phyloP scores from a whole-genome alignment of 352 stramenopile genomes.

The Pilasporangium apinafurcum region DNA sequence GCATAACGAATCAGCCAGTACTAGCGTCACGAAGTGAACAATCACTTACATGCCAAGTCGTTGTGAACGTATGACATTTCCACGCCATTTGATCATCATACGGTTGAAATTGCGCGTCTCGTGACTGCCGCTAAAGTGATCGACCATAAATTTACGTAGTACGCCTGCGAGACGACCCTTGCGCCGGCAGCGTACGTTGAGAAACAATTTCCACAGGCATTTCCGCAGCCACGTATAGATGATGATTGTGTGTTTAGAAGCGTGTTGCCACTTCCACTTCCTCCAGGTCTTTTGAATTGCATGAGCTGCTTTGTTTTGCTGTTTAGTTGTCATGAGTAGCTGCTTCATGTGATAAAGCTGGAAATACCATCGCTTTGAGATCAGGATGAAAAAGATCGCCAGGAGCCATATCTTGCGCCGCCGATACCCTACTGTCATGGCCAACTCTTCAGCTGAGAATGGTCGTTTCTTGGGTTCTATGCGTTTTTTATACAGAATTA shows the following conservation, averaged over 20 bases:
- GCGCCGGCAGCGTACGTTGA: slow-evolving; percentile 40
- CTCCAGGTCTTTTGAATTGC: slow-evolving; percentile 59
- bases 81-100: slow-evolving; percentile 68
- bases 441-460: slow-evolving; percentile 18
- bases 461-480: slow-evolving; percentile 9
- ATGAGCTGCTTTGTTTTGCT: slow-evolving; percentile 28
- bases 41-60: slow-evolving; percentile 26
- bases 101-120: slow-evolving; percentile 69
- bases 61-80: slow-evolving; percentile 68
- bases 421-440: slow-evolving; percentile 22
- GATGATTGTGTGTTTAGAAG: slow-evolving; percentile 52
- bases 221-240: slow-evolving; percentile 67
- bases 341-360: slow-evolving; percentile 27
- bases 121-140: slow-evolving; percentile 42
- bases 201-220: slow-evolving; percentile 63
- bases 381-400: slow-evolving; percentile 25
- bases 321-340: slow-evolving; percentile 15
- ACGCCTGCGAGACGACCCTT: slow-evolving; percentile 22
- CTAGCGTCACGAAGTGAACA: background rate
- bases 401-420: slow-evolving; percentile 50
- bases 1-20: too few relatives aligned
- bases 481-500: slow-evolving; percentile 29
- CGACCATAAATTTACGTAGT: slow-evolving; percentile 51
- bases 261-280: slow-evolving; percentile 52
- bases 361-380: slow-evolving; percentile 25